Base-by-base conservation (phyloP, 345 rosid genomes). In the Dipteronia dyeriana region DNA sequence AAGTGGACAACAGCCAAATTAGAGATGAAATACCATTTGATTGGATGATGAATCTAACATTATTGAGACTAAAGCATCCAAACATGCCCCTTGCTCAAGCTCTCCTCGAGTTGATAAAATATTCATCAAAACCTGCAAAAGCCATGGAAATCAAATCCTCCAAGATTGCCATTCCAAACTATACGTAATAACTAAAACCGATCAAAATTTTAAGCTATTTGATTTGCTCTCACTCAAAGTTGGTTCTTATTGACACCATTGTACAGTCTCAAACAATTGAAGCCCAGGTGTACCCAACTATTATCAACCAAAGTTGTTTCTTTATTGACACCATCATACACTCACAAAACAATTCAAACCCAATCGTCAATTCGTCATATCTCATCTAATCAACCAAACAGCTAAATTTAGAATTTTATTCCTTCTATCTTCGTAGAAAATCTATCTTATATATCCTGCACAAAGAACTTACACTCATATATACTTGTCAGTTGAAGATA, bases 1-100 rank as follows among this genome's bases (percentile, higher is more conserved):
- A 66, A 39, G 12, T 39, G 10, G 16, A 66, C 6, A 19, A 19
- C 26, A 39, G 49, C 12, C 16, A 77, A 25, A 63, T 9, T 34
- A 26, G 62, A 26, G 14, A 38, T 16, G 0, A 45, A 68, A 68
- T 87, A 96, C 99, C 98, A 90, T 84, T 86, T 94, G 99, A 85
- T 94, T 96, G 70, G 95, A 86, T 51, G 97, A 88, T 4, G 99
- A 94, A 82, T 96, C 98, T 74, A 96, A 54, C 92, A 94, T 87
- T 74, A 94, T 83, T 43, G 99, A 86, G 78, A 92, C 86, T 65
- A 94, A 82, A 73, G 98, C 94, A 85, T 96, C 99, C 83, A 96
- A 86, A 82, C 99, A 94, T 26, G 95, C 97, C 72, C 95, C 94
- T 90, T 91, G 94, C 81, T 89, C 99, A 63, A 83, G 80, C 14